Percentiles rank a stretch among this genome's conserved stretches.
phyloP scores from a whole-genome alignment of 306 rosid species.

The Hylodesmum podocarpum region DNA sequence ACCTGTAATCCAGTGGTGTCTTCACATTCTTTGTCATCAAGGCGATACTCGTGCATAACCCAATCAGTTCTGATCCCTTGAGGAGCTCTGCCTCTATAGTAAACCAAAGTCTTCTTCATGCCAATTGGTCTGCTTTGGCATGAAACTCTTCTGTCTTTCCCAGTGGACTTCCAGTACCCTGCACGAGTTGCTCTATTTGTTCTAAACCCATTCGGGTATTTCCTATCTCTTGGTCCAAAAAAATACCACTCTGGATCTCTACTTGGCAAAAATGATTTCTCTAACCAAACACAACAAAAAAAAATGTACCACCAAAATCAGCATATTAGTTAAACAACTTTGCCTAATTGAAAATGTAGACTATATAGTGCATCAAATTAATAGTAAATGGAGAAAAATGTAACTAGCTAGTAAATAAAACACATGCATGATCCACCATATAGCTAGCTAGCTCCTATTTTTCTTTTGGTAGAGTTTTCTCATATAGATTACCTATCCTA shows the following conservation, averaged over 20 bases:
- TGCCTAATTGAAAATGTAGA: neutral
- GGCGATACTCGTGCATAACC: conserved; percentile 99
- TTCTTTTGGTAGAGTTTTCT: neutral
- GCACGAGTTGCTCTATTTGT: conserved; percentile 97
- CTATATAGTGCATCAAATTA: neutral
- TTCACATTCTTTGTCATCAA: conserved; percentile 78
- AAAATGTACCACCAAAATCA: conserved; percentile 24
- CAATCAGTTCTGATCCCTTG: conserved; percentile 95
- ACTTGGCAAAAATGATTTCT: conserved; percentile 91
- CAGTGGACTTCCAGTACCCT: conserved; percentile 97
- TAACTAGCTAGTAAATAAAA: neutral
- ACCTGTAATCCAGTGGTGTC: conserved; percentile 78
- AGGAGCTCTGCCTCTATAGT: conserved; percentile 97
- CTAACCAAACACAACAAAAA: conserved; percentile 31
- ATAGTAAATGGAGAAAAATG: neutral
- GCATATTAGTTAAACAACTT: conserved; percentile 9
- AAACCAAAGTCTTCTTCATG: conserved; percentile 96
- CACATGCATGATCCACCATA: neutral
- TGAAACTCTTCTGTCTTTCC: conserved; percentile 80
- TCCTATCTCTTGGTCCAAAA: conserved; percentile 92
- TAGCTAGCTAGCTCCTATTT: neutral
- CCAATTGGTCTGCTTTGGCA: conserved; percentile 81
- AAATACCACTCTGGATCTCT: conserved; percentile 99
- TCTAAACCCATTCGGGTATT: conserved; percentile 94
- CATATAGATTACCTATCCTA: neutral